A percentile compares a stretch with the other conserved stretches of the same genome.
Evolutionary conservation across 371 early-diverging fungal genomes (phyloP).

Genomic region (Lichtheimia hyalospora): DNA sequence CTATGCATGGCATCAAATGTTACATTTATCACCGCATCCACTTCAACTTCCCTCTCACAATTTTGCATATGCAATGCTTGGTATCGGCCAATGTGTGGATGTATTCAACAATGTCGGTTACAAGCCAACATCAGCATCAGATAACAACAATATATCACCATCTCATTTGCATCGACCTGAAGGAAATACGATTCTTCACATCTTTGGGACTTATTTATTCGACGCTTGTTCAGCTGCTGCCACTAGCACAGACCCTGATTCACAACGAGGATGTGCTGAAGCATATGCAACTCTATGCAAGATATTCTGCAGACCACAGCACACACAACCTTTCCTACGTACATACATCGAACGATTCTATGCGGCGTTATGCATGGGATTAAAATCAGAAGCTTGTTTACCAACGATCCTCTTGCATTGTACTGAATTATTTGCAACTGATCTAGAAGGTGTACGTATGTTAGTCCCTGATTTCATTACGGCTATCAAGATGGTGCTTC

Average conservation of each 20-base stretch:
- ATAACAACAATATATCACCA: no score
- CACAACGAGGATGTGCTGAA: slow-evolving; percentile 65
- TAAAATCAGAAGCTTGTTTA: slow-evolving; percentile 61
- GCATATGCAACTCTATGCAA: slow-evolving; percentile 73
- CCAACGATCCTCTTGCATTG: slow-evolving; percentile 68
- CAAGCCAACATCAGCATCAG: no score
- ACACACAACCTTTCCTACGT: slow-evolving; percentile 50
- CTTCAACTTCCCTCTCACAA: slow-evolving; percentile 60
- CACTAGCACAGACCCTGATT: slow-evolving; percentile 20
- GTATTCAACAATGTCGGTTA: slow-evolving; percentile 50
- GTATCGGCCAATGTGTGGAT: slow-evolving; percentile 66
- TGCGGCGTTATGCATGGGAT: slow-evolving; percentile 57
- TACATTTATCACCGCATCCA: slow-evolving; percentile 69
- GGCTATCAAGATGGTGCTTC: slow-evolving; percentile 68
- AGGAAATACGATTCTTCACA: slow-evolving; percentile 76
- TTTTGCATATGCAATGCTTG: slow-evolving; percentile 66
- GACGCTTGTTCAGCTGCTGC: slow-evolving; percentile 53
- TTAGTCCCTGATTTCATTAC: slow-evolving; percentile 73
- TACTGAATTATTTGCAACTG: slow-evolving; percentile 63
- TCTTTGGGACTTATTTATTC: slow-evolving; percentile 81
- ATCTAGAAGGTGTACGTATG: slow-evolving; percentile 71
- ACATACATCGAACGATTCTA: slow-evolving; percentile 77
- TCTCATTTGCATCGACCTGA: no score
- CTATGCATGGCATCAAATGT: slow-evolving; percentile 74
- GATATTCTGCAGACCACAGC: slow-evolving; percentile 71